Evolutionary conservation across 352 stramenopile genomes (phyloP).

Genomic region (Phytophthora europaea): DNA sequence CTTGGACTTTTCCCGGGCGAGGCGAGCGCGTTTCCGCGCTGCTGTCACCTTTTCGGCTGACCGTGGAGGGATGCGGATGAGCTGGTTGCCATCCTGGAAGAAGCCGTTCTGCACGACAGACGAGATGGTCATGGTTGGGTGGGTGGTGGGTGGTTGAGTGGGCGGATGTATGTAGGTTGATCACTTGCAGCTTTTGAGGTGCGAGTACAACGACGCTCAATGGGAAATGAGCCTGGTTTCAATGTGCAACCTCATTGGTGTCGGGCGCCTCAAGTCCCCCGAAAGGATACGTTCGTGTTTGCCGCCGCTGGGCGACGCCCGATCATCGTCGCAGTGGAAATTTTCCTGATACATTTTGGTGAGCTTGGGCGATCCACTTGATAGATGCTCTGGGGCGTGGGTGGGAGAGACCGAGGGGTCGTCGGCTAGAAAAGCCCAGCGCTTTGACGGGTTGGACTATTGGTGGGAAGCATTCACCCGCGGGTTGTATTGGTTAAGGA

Average conservation of each 20-base stretch:
- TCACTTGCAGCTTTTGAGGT: slow-evolving; percentile 2
- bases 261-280: slow-evolving; percentile 17
- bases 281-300: slow-evolving; percentile 16
- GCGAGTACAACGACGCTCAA: slow-evolving; percentile 22
- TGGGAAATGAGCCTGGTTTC: slow-evolving; percentile 26
- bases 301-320: background rate
- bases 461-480: background rate
- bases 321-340: slow-evolving; percentile 30
- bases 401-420: slow-evolving; percentile 23
- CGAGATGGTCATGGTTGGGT: slow-evolving; percentile 41
- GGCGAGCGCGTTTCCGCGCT: slow-evolving; percentile 22
- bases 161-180: background rate
- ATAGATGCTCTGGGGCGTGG: slow-evolving; percentile 21
- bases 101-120: slow-evolving; percentile 43
- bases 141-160: background rate
- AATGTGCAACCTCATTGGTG: slow-evolving; percentile 15
- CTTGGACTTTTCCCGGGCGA: slow-evolving; percentile 36
- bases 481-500: background rate
- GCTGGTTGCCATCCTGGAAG: slow-evolving; percentile 41
- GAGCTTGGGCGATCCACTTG: slow-evolving; percentile 28
- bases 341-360: slow-evolving; percentile 40
- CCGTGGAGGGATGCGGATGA: slow-evolving; percentile 38
- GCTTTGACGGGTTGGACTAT: background rate
- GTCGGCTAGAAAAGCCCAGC: slow-evolving; percentile 11
- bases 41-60: slow-evolving; percentile 32